Base-by-base conservation (phyloP, 2,329 filamentous ascomycete species). In the Coleophoma eucalyptorum region DNA sequence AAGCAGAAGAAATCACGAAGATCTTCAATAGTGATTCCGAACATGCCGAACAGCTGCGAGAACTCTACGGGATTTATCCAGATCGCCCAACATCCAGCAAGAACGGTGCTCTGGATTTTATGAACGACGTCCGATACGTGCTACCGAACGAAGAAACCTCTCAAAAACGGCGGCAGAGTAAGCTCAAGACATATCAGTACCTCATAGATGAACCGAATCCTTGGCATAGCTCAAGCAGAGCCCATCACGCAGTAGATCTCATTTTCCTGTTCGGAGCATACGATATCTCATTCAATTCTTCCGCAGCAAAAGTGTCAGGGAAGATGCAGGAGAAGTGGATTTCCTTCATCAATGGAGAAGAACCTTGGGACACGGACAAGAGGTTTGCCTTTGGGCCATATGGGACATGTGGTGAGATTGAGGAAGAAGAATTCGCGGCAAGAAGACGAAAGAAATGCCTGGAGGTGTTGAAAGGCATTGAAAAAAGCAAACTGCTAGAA, bases 171-270 rank as follows among this genome's bases (percentile, higher is more conserved):
- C 50, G 49, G 33, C 31, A 16, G 15, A 16, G 6, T 13, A 38
- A 50, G 1, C 60, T 62, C 10, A 67, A 63, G 31, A 43, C 50
- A 8, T 76, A 68, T 51, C 64, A 63, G 32, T 77, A 72, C 35
- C 54, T 73, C 0, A 54, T 76, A 1, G 74, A 77, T 37, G 69
- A 77, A 48, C 44, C 63, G 0, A 77, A 77, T 34, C 74, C 74
- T 5, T 76, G 70, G 71, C 74, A 77, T 46, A 48, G 67, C 0
- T 76, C 73, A 0, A 71, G 67, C 8, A 65, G 74, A 0, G 64
- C 73, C 2, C 74, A 77, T 37, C 74, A 77, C 51, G 74, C 70
- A 0, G 69, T 77, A 2, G 74, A 77, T 54, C 58, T 77, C 4
- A 50, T 76, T 2, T 67, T 74, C 8, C 56, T 76, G 0, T 77